Conservation (phyloP, 1,139 yeast genomes). For the Spencermartinsiella ligniputridi region DNA sequence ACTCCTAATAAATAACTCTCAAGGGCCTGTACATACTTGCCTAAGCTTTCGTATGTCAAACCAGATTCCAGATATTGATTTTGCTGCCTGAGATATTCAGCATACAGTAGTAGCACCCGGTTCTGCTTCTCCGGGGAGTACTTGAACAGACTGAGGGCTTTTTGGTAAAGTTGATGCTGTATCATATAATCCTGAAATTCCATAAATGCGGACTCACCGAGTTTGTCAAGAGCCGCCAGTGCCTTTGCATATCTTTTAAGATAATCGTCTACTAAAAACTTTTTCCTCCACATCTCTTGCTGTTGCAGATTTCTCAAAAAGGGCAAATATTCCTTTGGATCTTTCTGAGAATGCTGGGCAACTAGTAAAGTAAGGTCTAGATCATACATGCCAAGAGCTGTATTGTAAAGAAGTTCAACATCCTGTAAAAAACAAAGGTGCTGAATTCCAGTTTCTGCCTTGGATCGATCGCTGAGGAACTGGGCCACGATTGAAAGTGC, state of each 20-base stretch:
- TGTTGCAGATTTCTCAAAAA: slow-evolving; percentile 76
- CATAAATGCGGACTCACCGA: slow-evolving; percentile 38
- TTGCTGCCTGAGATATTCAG: slow-evolving; percentile 53
- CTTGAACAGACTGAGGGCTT: slow-evolving; percentile 60
- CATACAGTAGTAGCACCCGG: slow-evolving; percentile 56
- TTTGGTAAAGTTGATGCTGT: slow-evolving; percentile 66
- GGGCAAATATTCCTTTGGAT: slow-evolving; percentile 94
- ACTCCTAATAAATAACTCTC: slow-evolving; percentile 65
- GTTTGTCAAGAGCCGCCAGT: slow-evolving; percentile 54
- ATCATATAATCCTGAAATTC: slow-evolving; percentile 70
- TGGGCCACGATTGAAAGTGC: slow-evolving; percentile 64
- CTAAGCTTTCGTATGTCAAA: slow-evolving; percentile 66
- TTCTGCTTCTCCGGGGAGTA: slow-evolving; percentile 51
- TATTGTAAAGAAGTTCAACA: slow-evolving; percentile 73
- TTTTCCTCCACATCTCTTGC: slow-evolving; percentile 60
- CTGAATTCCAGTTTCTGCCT: slow-evolving; percentile 49
- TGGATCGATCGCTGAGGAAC: slow-evolving; percentile 21
- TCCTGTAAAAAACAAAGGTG: slow-evolving; percentile 91
- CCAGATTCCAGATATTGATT: slow-evolving; percentile 63
- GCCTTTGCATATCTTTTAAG: slow-evolving; percentile 68
- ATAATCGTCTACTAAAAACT: slow-evolving; percentile 75
- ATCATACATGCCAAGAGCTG: slow-evolving; percentile 79
- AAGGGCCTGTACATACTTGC: slow-evolving; percentile 54
- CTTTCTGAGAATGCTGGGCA: slow-evolving; percentile 96
- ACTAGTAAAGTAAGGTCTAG: slow-evolving; percentile 73